Evolutionary conservation across 805 yeast genomes (phyloP).

Genomic region (Cyberlindnera euphorbiiphila): DNA sequence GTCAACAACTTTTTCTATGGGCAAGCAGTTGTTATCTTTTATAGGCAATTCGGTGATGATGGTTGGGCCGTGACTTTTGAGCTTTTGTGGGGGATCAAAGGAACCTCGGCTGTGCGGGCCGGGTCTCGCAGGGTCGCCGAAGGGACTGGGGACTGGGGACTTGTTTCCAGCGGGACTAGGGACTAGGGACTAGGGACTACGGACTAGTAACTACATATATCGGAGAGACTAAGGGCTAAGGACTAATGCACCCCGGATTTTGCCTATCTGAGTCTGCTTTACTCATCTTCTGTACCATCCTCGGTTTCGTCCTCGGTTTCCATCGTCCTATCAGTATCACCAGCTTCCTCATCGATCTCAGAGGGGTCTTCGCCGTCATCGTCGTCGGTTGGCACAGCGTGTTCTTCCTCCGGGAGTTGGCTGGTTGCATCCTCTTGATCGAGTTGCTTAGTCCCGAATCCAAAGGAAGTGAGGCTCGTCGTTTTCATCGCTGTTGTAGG

Average conservation of each 20-base stretch:
- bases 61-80: background rate
- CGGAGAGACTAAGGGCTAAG: too few species aligned
- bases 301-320: conserved; percentile 3
- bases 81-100: conserved; percentile 19
- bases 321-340: conserved; percentile 4
- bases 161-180: background rate
- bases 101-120: conserved; percentile 14
- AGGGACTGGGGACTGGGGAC: conserved; percentile 3
- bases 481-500: background rate
- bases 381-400: background rate
- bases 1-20: too few species aligned
- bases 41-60: background rate
- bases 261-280: too few species aligned
- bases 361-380: background rate
- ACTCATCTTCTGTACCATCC: conserved; percentile 2
- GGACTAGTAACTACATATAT: background rate
- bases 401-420: too few species aligned
- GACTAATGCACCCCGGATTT: too few species aligned
- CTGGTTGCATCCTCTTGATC: too few species aligned
- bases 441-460: background rate
- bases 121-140: too few species aligned
- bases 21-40: too few species aligned
- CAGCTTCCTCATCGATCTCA: conserved; percentile 4
- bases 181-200: background rate
- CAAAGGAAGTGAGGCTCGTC: conserved; percentile 2